Percentiles rank a stretch among this genome's conserved stretches.
Evolutionary conservation across 1,139 yeast genomes (phyloP).

Genomic region (Eremothecium cymbalariae): DNA sequence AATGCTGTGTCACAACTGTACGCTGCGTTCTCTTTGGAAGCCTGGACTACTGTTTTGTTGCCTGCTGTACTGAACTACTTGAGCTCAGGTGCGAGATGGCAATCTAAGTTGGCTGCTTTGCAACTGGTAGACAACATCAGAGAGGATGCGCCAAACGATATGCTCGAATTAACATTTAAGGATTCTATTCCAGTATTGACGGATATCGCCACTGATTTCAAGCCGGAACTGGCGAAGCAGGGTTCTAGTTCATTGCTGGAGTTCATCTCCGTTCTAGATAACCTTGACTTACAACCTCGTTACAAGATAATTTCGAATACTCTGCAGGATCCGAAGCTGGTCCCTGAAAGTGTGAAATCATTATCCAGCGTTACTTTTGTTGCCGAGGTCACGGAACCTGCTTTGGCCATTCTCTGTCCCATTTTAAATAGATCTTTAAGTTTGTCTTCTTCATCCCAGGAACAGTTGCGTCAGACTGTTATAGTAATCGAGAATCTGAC

Average conservation of each 20-base stretch:
- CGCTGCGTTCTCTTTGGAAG: slow-evolving; percentile 70
- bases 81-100: slow-evolving; percentile 86
- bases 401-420: slow-evolving; percentile 82
- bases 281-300: slow-evolving; percentile 83
- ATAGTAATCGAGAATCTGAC: slow-evolving; percentile 94
- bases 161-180: slow-evolving; percentile 72
- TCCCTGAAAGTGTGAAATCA: slow-evolving; percentile 81
- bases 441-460: slow-evolving; percentile 79
- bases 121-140: slow-evolving; percentile 62
- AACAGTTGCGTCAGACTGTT: slow-evolving; percentile 92
- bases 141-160: slow-evolving; percentile 76
- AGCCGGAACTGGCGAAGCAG: slow-evolving; percentile 86
- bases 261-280: slow-evolving; percentile 78
- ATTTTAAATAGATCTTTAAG: slow-evolving; percentile 86
- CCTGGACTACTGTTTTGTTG: slow-evolving; percentile 61
- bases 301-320: slow-evolving; percentile 81
- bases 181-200: slow-evolving; percentile 77
- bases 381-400: slow-evolving; percentile 97
- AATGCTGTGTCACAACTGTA: slow-evolving; percentile 58
- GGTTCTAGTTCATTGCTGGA: slow-evolving; percentile 64
- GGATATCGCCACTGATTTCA: slow-evolving; percentile 87
- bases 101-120: slow-evolving; percentile 75
- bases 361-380: slow-evolving; percentile 93
- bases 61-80: slow-evolving; percentile 56
- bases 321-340: slow-evolving; percentile 80